Evolutionary conservation across 2,329 filamentous ascomycete species (phyloP).

Genomic region (Orbilia brochopaga): DNA sequence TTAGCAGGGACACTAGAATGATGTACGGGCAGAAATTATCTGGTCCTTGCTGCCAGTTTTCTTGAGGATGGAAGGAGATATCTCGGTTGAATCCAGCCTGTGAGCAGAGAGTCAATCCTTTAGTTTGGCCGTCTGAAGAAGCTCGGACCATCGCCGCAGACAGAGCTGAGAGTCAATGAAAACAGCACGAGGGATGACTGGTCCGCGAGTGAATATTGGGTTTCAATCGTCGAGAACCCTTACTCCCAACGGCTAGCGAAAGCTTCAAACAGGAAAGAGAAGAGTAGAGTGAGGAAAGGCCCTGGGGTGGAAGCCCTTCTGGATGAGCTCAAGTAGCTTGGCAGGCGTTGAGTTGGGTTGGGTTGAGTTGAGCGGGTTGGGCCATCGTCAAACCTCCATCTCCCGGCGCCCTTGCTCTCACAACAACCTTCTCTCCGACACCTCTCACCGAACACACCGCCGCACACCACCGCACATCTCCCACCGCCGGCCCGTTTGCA

Average conservation of each 20-base stretch:
- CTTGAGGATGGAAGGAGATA: neutral
- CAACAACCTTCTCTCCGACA: conserved; percentile 4
- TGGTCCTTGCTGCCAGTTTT: neutral
- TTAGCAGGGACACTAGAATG: neutral
- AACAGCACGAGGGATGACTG: neutral
- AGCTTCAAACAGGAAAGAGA: neutral
- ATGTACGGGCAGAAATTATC: neutral
- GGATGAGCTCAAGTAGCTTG: conserved; percentile 16
- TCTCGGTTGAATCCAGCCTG: neutral
- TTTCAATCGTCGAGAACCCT: neutral
- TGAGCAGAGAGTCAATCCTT: neutral
- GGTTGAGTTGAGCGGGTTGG: conserved; percentile 5
- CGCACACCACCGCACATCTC: conserved; percentile 6
- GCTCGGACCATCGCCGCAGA: neutral
- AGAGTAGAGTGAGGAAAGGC: neutral
- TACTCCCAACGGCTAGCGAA: neutral
- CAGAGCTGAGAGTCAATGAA: neutral
- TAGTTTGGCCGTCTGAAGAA: neutral
- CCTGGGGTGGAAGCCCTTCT: neutral
- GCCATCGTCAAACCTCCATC: conserved; percentile 8
- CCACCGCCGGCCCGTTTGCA: too few relatives aligned
- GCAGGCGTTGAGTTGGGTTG: conserved; percentile 31
- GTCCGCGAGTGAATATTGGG: neutral
- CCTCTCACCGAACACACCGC: neutral
- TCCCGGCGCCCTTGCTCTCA: neutral